These are phyloP conservation scores for Colletotrichum somersetense DNA, from an alignment of 2,329 filamentous ascomycete species.

Conservation along the genomic window DNA sequence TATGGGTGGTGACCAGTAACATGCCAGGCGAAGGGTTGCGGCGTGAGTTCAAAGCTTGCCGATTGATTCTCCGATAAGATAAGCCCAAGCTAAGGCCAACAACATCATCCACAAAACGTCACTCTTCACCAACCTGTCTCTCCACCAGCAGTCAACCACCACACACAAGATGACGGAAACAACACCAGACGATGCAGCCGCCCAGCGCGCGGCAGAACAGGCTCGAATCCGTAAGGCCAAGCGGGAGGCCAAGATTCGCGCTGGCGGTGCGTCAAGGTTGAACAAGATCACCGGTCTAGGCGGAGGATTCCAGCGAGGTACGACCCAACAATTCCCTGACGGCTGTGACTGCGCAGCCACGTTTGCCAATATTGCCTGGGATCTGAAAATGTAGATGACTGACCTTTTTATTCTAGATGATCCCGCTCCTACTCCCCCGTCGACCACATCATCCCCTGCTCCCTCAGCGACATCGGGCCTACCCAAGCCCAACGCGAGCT, in stretches of 20 bases:
- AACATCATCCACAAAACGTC: constrained; percentile 38
- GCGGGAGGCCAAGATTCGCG: constrained; percentile 82
- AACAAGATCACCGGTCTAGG: constrained; percentile 82
- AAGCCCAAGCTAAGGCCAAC: constrained; percentile 31
- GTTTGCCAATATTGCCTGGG: neutral
- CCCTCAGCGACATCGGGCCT: constrained; percentile 47
- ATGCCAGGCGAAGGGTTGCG: neutral
- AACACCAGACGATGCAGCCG: constrained; percentile 61
- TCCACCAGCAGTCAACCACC: constrained; percentile 16
- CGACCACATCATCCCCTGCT: constrained; percentile 34
- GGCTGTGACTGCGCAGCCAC: neutral
- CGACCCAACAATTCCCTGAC: constrained; percentile 31
- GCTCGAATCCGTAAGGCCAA: constrained; percentile 83
- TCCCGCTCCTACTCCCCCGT: constrained; percentile 17
- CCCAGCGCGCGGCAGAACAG: constrained; percentile 70
- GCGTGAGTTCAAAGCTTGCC: neutral
- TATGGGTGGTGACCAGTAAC: neutral
- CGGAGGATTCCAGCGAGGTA: constrained; percentile 64
- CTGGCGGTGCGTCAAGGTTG: constrained; percentile 76
- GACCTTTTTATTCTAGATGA: constrained; percentile 3
- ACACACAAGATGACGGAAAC: constrained; percentile 55
- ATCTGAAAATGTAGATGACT: neutral
- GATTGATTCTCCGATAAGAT: constrained; percentile 41
- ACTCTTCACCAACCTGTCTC: constrained; percentile 18
- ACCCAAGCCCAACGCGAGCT: constrained; percentile 44